Evolutionary conservation across 2,329 filamentous ascomycete species (phyloP), one percentile per base, ranked within the genome.

Genomic region (Verticillium klebahnii): DNA sequence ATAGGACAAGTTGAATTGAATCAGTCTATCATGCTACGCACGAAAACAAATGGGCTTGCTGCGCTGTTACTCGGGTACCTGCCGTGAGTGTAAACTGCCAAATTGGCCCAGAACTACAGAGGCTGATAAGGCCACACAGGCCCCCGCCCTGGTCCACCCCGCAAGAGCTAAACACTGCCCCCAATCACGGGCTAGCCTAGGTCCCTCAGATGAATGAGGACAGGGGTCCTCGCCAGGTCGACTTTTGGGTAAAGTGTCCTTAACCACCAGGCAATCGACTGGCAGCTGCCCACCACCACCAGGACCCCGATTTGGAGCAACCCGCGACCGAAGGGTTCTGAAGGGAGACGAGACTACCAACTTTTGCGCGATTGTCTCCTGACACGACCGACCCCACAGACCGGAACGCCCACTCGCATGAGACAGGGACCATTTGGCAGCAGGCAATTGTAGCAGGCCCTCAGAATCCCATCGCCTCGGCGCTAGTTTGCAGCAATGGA

Each of bases 181-280:
- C 63, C 63, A 65, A 65, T 64, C 63, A 65, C 45, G 58, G 29
- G 25, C 29, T 9, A 50, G 45, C 45, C 45, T 9, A 50, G n/a
- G 19, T 50, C 45, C 45, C 45, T 50, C n/a, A 50, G 40, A n/a
- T 14, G 6, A 50, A 25, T 19, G 45, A 50, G 45, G 19, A 50
- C 45, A 50, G 45, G 45, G 45, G 45, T 50, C 45, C 5, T 23
- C 12, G 45, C 45, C 45, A 23, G 45, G 19, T 23, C n/a, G 19
- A 25, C 63, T 63, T 66, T 61, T 63, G 63, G 64, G 63, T 66
- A 66, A 60, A 65, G 61, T 66, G 64, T 66, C 64, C 64, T 66
- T 32, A 65, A 63, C 39, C 56, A 23, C 19, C 45, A 50, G 23
- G 45, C 45, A 25, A 19, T 25, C n/a, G 14, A n/a, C 39, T 12